Base-by-base conservation (phyloP, 2,329 filamentous ascomycete genomes). In the Fusarium burgessii region DNA sequence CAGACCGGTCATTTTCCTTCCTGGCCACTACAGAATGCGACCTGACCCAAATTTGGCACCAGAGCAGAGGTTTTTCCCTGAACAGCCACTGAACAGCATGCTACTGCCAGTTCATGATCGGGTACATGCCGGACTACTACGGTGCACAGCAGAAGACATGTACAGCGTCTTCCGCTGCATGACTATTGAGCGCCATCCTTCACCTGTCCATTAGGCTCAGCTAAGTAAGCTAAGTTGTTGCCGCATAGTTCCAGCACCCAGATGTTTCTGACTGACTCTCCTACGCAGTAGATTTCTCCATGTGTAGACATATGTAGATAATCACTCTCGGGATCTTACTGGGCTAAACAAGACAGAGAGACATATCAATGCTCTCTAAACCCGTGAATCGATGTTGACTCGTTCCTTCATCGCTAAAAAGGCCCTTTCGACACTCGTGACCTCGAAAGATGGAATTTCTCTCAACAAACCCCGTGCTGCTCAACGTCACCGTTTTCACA, bases 1-100 rank as follows among this genome's bases (percentile, higher is more conserved):
- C 67, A 72, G 73, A 76, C 74, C 70, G 67, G 70, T 65, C 70
- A 64, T 73, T 66, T 51, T 62, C 60, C 56, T 63, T 42, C 51
- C 27, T 46, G 47, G 45, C 55, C 62, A 54, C 51, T 56, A 50
- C 43, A 69, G 56, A 60, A 56, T 58, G 57, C 55, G 46, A 49
- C 63, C 43, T 46, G 51, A 59, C 38, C 47, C 32, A 13, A 33
- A 36, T 52, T 43, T 69, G 49, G 68, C 56, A 36, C 58, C 60
- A n/a, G 23, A 65, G 43, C 49, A 63, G 57, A 65, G 60, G 52
- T 70, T 64, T 71, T 73, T 62, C 38, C 25, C 51, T n/a, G 38
- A 46, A 25, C 69, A 71, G 71, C 71, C 71, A 66, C 66, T 57
- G 18, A 20, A 50, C 25, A 50, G 33, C 45, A 40, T 36, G 65